Base-by-base conservation (phyloP, 2,329 filamentous ascomycete species). In the Hypoxylon sp. region DNA sequence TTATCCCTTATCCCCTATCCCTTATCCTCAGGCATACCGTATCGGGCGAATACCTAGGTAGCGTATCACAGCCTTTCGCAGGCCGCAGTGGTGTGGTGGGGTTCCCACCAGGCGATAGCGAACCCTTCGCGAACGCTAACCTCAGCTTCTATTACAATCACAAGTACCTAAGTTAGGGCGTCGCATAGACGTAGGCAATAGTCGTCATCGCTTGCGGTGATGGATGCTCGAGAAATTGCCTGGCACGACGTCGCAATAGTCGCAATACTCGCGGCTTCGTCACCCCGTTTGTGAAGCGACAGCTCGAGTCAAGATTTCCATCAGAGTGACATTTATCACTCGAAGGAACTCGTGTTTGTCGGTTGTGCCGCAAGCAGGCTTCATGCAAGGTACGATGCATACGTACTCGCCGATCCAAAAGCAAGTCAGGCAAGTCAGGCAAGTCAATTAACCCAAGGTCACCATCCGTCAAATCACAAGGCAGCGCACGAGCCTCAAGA, bases 311-410 rank as follows among this genome's bases (percentile, higher is more conserved):
- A 55, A 44, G 41, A 43, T 43, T 53, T 57, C 56, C 3, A 43
- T 46, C 57, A 62, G 56, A 26, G 37, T 53, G 49, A 32, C 56
- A 15, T 37, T 34, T 37, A 17, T 56, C 24, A 39, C 56, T 59
- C 39, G 46, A 39, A 34, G 7, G 39, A 69, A 61, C 56, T 54
- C 50, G 53, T 50, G 49, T 61, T 50, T 26, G 53, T 56, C 59
- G n/a, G 56, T 48, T 58, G 62, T 60, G 63, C 63, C 60, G 52
- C 62, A 59, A 17, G 53, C 53, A 56, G 61, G 61, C 64, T 62
- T 67, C 57, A 68, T 67, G 73, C 73, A 74, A 74, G 73, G 73
- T 74, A 74, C 73, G 65, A 65, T 67, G 71, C 68, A 70, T 70
- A 57, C 58, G 57, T 71, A 67, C 56, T 68, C 59, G 64, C 56